Conservation (phyloP, 306 rosid species). For the Sindora glabra region DNA sequence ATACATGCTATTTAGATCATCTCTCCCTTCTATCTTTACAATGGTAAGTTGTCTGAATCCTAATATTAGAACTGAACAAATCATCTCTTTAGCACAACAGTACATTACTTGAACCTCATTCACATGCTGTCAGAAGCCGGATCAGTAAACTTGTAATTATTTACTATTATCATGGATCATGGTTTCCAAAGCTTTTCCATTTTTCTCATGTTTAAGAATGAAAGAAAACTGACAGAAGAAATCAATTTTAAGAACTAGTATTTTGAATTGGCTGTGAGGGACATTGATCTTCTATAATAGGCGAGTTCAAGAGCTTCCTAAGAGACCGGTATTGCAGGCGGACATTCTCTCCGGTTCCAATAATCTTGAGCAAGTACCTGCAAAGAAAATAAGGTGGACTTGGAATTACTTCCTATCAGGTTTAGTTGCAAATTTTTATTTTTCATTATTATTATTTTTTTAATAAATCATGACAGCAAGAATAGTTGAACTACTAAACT, state of each 20-base stretch:
- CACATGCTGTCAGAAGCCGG: slow-evolving; percentile 24
- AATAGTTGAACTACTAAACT: too few species aligned
- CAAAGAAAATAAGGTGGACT: background rate
- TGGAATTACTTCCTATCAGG: background rate
- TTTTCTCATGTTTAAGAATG: slow-evolving; percentile 7
- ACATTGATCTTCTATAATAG: slow-evolving; percentile 30
- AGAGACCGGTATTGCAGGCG: slow-evolving; percentile 95
- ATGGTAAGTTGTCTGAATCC: background rate
- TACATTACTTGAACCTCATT: slow-evolving; percentile 21
- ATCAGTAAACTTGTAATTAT: slow-evolving; percentile 16
- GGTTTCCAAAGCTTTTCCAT: slow-evolving; percentile 8
- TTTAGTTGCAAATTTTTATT: too few species aligned
- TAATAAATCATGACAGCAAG: too few species aligned
- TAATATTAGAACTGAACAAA: slow-evolving; percentile 10
- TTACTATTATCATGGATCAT: slow-evolving; percentile 7
- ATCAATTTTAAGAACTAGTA: slow-evolving; percentile 38
- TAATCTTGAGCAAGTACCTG: slow-evolving; percentile 92
- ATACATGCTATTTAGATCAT: slow-evolving; percentile 26
- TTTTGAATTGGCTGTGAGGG: slow-evolving; percentile 52
- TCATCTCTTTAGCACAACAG: slow-evolving; percentile 1
- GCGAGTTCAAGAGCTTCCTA: slow-evolving; percentile 54
- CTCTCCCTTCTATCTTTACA: slow-evolving; percentile 27
- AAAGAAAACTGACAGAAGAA: background rate
- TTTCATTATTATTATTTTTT: too few species aligned
- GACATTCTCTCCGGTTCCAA: slow-evolving; percentile 81